phyloP scores from a whole-genome alignment of 2,329 filamentous ascomycete genomes.

The Mycocentrospora acerina region DNA sequence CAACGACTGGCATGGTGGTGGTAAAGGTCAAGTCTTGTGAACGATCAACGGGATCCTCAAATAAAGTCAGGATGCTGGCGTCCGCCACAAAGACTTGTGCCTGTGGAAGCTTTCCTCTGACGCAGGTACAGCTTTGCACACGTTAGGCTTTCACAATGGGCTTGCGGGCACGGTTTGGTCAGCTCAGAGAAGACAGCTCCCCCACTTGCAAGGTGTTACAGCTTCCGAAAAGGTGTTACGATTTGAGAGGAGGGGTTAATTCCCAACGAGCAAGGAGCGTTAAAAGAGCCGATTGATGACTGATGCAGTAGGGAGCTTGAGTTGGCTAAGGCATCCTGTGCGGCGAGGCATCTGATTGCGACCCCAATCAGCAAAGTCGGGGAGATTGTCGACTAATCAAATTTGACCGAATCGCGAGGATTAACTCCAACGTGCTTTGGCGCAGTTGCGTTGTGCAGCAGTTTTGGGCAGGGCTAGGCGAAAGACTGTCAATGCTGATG shows the following conservation, averaged over 20 bases:
- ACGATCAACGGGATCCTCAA: slow-evolving; percentile 33
- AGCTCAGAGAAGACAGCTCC: no score
- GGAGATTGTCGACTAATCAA: slow-evolving; percentile 2
- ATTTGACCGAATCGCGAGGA: no score
- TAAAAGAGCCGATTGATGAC: no score
- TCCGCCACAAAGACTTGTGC: slow-evolving; percentile 27
- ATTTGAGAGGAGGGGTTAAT: no score
- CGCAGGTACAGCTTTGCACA: slow-evolving; percentile 34
- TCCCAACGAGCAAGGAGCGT: background rate
- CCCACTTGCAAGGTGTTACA: background rate
- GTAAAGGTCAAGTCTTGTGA: slow-evolving; percentile 25
- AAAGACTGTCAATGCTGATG: slow-evolving; percentile 15
- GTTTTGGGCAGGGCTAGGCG: slow-evolving; percentile 32
- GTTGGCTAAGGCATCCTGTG: slow-evolving; percentile 5
- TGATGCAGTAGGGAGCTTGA: background rate
- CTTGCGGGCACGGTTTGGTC: no score
- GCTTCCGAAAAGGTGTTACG: slow-evolving; percentile 11
- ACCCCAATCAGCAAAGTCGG: slow-evolving; percentile 11
- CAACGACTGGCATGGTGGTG: slow-evolving; percentile 29
- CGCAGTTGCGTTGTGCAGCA: slow-evolving; percentile 29
- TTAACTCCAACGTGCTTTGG: slow-evolving; percentile 34
- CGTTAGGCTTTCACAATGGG: background rate
- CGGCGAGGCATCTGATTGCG: background rate
- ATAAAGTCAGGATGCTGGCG: slow-evolving; percentile 29
- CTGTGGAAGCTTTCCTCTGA: slow-evolving; percentile 20